A percentile compares a stretch with the other conserved stretches of the same genome.
Conservation (phyloP, 2,329 filamentous ascomycete species). For the Colletotrichum neosansevieriae region DNA sequence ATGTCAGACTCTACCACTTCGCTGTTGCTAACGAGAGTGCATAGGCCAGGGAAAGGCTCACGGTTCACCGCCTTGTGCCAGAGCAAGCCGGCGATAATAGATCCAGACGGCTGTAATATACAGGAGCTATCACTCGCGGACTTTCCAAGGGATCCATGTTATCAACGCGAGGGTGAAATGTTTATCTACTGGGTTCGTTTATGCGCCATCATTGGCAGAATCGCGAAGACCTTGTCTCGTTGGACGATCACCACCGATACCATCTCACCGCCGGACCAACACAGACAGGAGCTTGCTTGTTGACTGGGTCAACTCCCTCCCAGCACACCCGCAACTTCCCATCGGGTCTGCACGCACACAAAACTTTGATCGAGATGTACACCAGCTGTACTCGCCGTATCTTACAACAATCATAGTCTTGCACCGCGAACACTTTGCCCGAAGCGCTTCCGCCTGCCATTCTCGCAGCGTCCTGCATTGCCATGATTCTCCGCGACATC, state of each 20-base stretch:
- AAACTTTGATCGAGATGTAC: conserved; percentile 54
- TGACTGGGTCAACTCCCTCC: conserved; percentile 51
- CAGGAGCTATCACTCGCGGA: conserved; percentile 52
- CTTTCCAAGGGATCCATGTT: conserved; percentile 49
- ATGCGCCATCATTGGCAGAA: conserved; percentile 53
- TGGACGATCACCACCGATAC: conserved; percentile 31
- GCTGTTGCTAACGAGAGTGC: neutral
- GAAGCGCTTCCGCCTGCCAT: conserved; percentile 52
- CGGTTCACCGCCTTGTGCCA: conserved; percentile 58
- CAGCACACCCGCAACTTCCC: conserved; percentile 49
- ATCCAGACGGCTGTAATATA: conserved; percentile 56
- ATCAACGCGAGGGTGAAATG: conserved; percentile 51
- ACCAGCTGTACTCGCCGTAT: conserved; percentile 57
- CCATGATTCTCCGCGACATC: conserved; percentile 53
- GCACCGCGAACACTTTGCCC: conserved; percentile 51
- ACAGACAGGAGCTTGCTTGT: conserved; percentile 49
- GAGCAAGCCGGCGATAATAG: conserved; percentile 57
- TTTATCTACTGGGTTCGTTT: conserved; percentile 58
- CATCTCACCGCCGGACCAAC: conserved; percentile 45
- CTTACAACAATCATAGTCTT: conserved; percentile 56
- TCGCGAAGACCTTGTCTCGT: conserved; percentile 53
- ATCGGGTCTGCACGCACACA: conserved; percentile 46
- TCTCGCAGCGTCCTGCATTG: conserved; percentile 53
- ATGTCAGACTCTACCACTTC: neutral
- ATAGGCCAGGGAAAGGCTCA: conserved; percentile 51